Evolutionary conservation across 768 basidiomycete species (phyloP).

Genomic region (Mycena haematopus): DNA sequence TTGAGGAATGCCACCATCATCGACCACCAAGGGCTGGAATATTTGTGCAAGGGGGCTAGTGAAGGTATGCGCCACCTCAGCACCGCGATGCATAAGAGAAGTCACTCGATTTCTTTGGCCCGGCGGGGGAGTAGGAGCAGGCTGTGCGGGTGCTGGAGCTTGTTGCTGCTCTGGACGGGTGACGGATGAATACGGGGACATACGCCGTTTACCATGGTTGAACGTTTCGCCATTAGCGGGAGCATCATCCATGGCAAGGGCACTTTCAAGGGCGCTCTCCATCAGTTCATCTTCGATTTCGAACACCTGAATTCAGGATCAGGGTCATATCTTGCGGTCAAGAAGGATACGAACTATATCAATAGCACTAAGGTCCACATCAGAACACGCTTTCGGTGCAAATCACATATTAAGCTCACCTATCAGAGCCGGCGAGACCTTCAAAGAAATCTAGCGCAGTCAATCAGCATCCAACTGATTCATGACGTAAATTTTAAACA

Average conservation of each 20-base stretch:
- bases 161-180: constrained; percentile 12
- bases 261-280: constrained; percentile 66
- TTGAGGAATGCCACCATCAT: constrained; percentile 48
- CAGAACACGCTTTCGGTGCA: not conserved
- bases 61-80: constrained; percentile 45
- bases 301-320: constrained; percentile 61
- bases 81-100: constrained; percentile 49
- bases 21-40: constrained; percentile 69
- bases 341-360: constrained; percentile 59
- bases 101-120: constrained; percentile 45
- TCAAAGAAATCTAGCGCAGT: constrained; percentile 71
- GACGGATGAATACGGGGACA: constrained; percentile 40
- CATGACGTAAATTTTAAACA: constrained; percentile 35
- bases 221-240: constrained; percentile 27
- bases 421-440: constrained; percentile 70
- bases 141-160: constrained; percentile 24
- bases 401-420: not conserved
- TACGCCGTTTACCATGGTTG: constrained; percentile 38
- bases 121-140: constrained; percentile 37
- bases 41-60: constrained; percentile 77
- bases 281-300: constrained; percentile 74
- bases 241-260: constrained; percentile 44
- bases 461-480: constrained; percentile 4
- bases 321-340: not conserved
- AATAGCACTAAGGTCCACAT: constrained; percentile 56